phyloP scores from a whole-genome alignment of 371 early-diverging fungal species.

The Dipsacomyces acuminosporus region DNA sequence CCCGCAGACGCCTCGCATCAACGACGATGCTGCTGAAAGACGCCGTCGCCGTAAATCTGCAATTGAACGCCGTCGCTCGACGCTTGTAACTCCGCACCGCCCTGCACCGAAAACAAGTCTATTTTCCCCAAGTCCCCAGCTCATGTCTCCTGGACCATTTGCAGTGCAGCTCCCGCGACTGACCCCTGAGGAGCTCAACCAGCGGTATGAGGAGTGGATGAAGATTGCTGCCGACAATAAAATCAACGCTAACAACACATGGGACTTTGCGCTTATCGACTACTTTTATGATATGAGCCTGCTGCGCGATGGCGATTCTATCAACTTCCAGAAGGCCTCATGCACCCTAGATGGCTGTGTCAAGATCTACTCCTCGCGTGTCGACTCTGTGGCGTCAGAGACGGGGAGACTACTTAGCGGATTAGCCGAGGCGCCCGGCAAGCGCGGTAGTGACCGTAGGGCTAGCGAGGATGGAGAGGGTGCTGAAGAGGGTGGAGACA shows the following conservation, averaged over 20 bases:
- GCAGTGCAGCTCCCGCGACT: conserved; percentile 47
- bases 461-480: conserved; percentile 51
- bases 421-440: conserved; percentile 57
- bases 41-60: conserved; percentile 48
- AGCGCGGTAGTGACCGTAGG: conserved; percentile 19
- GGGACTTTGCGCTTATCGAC: conserved; percentile 98
- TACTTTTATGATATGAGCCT: conserved; percentile 96
- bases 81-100: conserved; percentile 42
- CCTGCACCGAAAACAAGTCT: conserved; percentile 19
- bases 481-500: conserved; percentile 48
- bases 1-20: conserved; percentile 35
- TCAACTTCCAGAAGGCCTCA: conserved; percentile 99
- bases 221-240: conserved; percentile 97
- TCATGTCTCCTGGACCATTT: conserved; percentile 32
- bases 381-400: conserved; percentile 97
- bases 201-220: conserved; percentile 92
- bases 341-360: conserved; percentile 98
- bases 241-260: conserved; percentile 96
- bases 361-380: conserved; percentile 97
- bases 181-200: conserved; percentile 50
- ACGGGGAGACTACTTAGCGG: conserved; percentile 90
- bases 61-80: conserved; percentile 44
- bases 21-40: conserved; percentile 48
- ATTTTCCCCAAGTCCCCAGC: conserved; percentile 37
- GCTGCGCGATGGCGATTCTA: conserved; percentile 89